Base-by-base conservation (phyloP, 1,284 basidiomycete species). In the Garcileccinum viscosum region DNA sequence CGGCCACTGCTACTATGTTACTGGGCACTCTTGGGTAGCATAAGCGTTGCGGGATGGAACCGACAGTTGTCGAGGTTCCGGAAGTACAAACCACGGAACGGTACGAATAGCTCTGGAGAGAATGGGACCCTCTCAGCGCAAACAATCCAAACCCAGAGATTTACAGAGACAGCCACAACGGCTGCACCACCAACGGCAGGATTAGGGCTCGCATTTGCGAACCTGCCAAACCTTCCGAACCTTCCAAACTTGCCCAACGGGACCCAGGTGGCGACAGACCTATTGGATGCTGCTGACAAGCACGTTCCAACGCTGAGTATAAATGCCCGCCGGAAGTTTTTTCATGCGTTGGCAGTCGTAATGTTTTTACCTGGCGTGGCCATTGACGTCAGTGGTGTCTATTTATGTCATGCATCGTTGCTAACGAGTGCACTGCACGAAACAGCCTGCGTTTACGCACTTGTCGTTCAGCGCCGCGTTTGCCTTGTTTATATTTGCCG, bases 321-420 rank as follows among this genome's bases (percentile, higher is more conserved):
- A 71, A 99, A 99, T 80, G 95, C 95, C n/a, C 87, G 97, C 66
- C 88, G 98, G 67, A 99, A 99, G 82, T 98, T 94, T 82, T 99
- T 99, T 84, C 98, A 99, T 83, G 95, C 91, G 19, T 85, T 99
- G 42, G 96, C 97, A 1, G 96, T 99, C 63, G 86, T 95, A 44
- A 97, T 99, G 93, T 99, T 99, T 78, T 84, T 98, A 56, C 98
- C 98, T 5, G 97, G 96, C 0, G 91, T 99, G 65, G 93, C 92
- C 0, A 82, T 95, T 77, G 98, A 99, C 80, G 96, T 97, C 78
- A 85, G 95, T 91, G 14, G 63, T 62, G 70, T 60, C 64, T 67
- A 66, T 40, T 70, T 64, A 64, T 62, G 69, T 72, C 63, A 56
- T 70, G 62, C 56, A 22, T 50, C 66, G 67, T 69, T 72, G 59